phyloP scores from a whole-genome alignment of 1,139 yeast species.

The Hyphopichia buzzinii region DNA sequence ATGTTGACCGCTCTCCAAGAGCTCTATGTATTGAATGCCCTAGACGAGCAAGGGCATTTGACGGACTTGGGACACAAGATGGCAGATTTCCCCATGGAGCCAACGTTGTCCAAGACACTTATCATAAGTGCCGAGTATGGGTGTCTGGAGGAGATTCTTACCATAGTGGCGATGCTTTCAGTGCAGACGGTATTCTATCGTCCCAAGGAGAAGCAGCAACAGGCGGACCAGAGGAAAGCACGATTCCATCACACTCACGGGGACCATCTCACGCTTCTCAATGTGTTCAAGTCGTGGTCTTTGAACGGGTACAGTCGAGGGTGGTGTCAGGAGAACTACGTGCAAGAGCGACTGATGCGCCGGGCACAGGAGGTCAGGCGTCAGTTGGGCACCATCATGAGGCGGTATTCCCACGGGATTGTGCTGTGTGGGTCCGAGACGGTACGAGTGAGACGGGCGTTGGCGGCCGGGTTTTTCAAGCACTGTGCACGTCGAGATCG shows the following conservation, averaged over 20 bases:
- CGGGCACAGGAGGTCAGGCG: conserved; percentile 77
- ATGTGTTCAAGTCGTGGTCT: conserved; percentile 79
- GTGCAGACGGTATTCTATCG: conserved; percentile 83
- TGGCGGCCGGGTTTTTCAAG: conserved; percentile 86
- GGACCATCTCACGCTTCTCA: conserved; percentile 81
- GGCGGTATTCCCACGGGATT: conserved; percentile 49
- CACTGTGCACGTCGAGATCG: conserved; percentile 79
- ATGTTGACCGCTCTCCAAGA: conserved; percentile 81
- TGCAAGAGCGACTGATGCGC: conserved; percentile 77
- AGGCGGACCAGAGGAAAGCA: conserved; percentile 75
- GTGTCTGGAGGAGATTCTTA: conserved; percentile 81
- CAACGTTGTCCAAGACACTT: conserved; percentile 79
- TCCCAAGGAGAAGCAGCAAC: conserved; percentile 72
- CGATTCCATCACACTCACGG: conserved; percentile 78
- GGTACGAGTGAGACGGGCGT: conserved; percentile 64
- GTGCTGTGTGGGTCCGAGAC: conserved; percentile 61
- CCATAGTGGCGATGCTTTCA: conserved; percentile 88
- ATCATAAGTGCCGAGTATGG: conserved; percentile 69
- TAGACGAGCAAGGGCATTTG: conserved; percentile 74
- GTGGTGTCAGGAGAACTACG: conserved; percentile 82
- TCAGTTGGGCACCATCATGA: conserved; percentile 67
- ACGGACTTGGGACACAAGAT: conserved; percentile 75
- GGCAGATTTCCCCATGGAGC: conserved; percentile 97
- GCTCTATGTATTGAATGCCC: conserved; percentile 74
- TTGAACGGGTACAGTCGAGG: conserved; percentile 55